A percentile compares a stretch with the other conserved stretches of the same genome.
Conservation (phyloP, 2,329 filamentous ascomycete genomes). For the Verticillium dahliae region DNA sequence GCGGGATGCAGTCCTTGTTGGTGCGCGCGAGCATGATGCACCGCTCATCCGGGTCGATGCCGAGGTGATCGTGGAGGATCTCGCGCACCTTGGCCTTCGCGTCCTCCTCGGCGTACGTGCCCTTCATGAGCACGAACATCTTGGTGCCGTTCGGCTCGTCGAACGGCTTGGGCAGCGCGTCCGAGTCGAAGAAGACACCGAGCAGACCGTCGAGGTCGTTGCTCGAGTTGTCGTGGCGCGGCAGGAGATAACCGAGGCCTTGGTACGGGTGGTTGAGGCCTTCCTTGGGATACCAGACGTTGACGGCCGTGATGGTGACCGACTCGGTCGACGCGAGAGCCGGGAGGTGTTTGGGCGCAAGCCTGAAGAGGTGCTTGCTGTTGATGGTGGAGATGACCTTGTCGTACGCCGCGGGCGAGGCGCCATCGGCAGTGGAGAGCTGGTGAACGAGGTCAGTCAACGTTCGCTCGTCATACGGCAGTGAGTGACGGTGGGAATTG, state of each 20-base stretch:
- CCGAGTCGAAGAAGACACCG: slow-evolving; percentile 87
- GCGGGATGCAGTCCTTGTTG: slow-evolving; percentile 73
- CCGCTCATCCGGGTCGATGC: slow-evolving; percentile 55
- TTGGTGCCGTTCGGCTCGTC: slow-evolving; percentile 26
- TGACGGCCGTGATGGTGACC: slow-evolving; percentile 86
- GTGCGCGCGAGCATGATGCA: slow-evolving; percentile 53
- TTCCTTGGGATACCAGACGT: slow-evolving; percentile 71
- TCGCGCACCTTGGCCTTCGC: slow-evolving; percentile 63
- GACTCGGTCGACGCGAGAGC: slow-evolving; percentile 49
- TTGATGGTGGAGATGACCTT: slow-evolving; percentile 62
- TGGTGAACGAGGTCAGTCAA: slow-evolving; percentile 12
- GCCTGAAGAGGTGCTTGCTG: slow-evolving; percentile 33
- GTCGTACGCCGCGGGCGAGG: slow-evolving; percentile 30
- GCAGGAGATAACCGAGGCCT: slow-evolving; percentile 91
- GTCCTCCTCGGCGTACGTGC: slow-evolving; percentile 68
- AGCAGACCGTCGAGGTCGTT: slow-evolving; percentile 79
- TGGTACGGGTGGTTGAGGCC: slow-evolving; percentile 52
- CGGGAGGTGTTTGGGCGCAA: slow-evolving; percentile 32
- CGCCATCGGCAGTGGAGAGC: slow-evolving; percentile 19
- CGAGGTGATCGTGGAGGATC: slow-evolving; percentile 67
- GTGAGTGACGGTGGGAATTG: background rate
- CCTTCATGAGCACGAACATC: slow-evolving; percentile 86
- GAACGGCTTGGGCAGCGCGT: slow-evolving; percentile 37
- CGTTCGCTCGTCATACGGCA: background rate
- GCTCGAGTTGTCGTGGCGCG: slow-evolving; percentile 60